Percentiles rank a stretch among this genome's conserved stretches.
These are phyloP conservation scores for Onygenales sp. DNA, from an alignment of 2,329 filamentous ascomycete species.

Conservation along the genomic window DNA sequence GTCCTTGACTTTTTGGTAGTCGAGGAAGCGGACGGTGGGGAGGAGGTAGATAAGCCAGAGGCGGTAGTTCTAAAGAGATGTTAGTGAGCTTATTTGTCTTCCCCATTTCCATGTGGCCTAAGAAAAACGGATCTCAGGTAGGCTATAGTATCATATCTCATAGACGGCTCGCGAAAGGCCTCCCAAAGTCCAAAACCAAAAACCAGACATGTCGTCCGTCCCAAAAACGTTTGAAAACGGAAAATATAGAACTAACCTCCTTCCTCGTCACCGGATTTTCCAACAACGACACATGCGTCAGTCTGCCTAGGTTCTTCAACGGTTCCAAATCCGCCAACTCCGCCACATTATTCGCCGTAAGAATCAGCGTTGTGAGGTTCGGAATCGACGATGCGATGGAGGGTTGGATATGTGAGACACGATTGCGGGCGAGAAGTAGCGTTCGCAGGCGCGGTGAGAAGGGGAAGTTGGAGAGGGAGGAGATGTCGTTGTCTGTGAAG, in stretches of 20 bases:
- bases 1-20: constrained; percentile 85
- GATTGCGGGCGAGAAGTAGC: constrained; percentile 81
- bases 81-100: background rate
- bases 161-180: too few relatives aligned
- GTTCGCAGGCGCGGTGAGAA: constrained; percentile 80
- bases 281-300: constrained; percentile 72
- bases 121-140: background rate
- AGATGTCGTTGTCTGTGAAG: constrained; percentile 96
- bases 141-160: background rate
- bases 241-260: constrained; percentile 54
- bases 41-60: constrained; percentile 85
- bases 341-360: constrained; percentile 70
- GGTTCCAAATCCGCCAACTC: constrained; percentile 84
- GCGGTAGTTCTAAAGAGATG: constrained; percentile 63
- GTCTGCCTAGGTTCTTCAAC: constrained; percentile 55
- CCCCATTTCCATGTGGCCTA: background rate
- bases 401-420: constrained; percentile 71
- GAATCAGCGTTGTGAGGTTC: constrained; percentile 69
- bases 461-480: constrained; percentile 82
- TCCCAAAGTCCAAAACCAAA: background rate
- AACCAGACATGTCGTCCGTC: background rate
- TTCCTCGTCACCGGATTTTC: constrained; percentile 89
- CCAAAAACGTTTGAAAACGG: background rate
- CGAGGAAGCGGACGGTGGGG: constrained; percentile 77
- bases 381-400: constrained; percentile 66